Evolutionary conservation across 176 grass and related monocot species (phyloP), one percentile per base, ranked within the genome.

Genomic region (Ensete glaucum): DNA sequence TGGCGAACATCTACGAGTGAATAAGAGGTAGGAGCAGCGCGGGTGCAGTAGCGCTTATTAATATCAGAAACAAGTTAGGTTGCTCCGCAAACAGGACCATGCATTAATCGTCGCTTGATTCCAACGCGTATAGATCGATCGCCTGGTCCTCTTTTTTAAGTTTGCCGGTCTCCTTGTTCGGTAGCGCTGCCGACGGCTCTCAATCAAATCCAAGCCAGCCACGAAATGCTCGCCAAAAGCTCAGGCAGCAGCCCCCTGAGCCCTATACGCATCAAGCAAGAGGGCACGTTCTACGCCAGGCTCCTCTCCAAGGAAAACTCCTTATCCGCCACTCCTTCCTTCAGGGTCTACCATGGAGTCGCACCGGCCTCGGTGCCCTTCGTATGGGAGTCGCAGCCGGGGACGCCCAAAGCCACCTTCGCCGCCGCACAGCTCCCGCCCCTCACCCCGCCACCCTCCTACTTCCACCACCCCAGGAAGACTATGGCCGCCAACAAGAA

Each of bases 241-340:
- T 56, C 72, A 19, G 34, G 9, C 62, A 9, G 11, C 13, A 9
- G 11, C 13, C 17, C 56, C 16, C 55, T 82, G 77, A 96, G 92
- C 82, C 92, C 92, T 26, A 78, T 87, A 19, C 80, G 76, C 71
- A 85, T 92, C 80, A 92, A 87, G 76, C 93, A 96, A 73, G 83
- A 90, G 62, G 83, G 87, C 71, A 92, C 88, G 48, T 92, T 96
- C 85, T 96, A 86, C 80, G 78, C 91, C 67, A 83, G 83, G 74
- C 87, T 97, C 48, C 84, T 97, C 78, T 80, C 90, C 85, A 97
- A 87, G 87, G 90, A 92, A 81, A 83, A 79, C 85, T 89, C 92
- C 20, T 77, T 63, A 66, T 70, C 67, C 1, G 72, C 83, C 43
- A 85, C 76, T 77, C 87, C 80, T 21, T 92, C 90, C 54, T 92